Evolutionary conservation across 371 early-diverging fungal species (phyloP).

Genomic region (Mortierella sp.): DNA sequence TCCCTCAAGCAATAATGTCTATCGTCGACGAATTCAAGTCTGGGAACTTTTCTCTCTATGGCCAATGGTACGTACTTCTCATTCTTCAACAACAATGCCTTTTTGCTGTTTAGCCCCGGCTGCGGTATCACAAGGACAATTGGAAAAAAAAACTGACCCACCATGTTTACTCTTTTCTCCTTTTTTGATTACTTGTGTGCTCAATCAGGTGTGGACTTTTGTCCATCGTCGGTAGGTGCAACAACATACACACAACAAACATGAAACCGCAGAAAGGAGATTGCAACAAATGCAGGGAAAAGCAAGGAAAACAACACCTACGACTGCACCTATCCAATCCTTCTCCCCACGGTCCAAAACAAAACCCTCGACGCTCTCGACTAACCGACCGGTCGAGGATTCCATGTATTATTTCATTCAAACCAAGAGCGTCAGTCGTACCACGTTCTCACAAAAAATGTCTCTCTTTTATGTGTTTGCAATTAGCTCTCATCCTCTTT

Average conservation of each 20-base stretch:
- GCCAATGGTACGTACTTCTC: conserved; percentile 37
- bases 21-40: conserved; percentile 37
- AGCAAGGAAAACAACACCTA: background rate
- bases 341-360: background rate
- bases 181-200: too few species aligned
- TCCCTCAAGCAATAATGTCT: conserved; percentile 17
- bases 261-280: background rate
- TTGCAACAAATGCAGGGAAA: too few species aligned
- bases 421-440: too few species aligned
- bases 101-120: background rate
- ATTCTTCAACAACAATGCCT: background rate
- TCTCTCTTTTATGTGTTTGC: background rate
- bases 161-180: background rate
- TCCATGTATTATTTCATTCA: background rate
- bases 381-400: too few species aligned
- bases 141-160: background rate
- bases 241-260: background rate
- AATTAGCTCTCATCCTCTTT: conserved; percentile 34
- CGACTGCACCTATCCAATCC: background rate
- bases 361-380: too few species aligned
- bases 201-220: conserved; percentile 38
- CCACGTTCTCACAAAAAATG: background rate
- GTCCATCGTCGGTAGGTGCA: conserved; percentile 31
- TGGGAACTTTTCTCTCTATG: conserved; percentile 51
- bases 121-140: background rate